Evolutionary conservation across 176 grass and related monocot genomes (phyloP).

Genomic region (Zoysia pacifica): DNA sequence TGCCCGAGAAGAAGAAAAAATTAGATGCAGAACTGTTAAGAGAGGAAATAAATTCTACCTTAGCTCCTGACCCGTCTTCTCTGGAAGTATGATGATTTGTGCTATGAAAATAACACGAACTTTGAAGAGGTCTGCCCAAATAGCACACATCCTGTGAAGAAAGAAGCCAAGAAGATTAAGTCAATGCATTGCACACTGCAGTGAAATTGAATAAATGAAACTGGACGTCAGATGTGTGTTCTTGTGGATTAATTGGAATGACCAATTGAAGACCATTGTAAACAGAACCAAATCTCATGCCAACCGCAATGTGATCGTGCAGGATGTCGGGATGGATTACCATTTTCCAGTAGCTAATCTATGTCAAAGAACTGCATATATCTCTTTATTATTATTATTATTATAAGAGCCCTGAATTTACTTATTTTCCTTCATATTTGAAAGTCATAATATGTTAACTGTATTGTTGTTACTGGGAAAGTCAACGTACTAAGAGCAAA

Average conservation of each 20-base stretch:
- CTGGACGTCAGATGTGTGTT: not conserved
- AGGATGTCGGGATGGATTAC: not conserved
- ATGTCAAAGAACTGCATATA: not conserved
- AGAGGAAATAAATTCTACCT: slow-evolving; percentile 37
- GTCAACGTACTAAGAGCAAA: not conserved
- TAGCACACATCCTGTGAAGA: slow-evolving; percentile 46
- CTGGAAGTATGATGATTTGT: slow-evolving; percentile 16
- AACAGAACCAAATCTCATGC: not conserved
- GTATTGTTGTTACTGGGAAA: not conserved
- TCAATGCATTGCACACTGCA: slow-evolving; percentile 13
- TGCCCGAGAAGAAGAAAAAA: not conserved
- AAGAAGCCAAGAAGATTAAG: slow-evolving; percentile 19
- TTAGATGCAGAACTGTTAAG: not conserved
- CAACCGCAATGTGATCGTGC: not conserved
- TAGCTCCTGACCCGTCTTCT: slow-evolving; percentile 28
- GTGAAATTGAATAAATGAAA: not conserved
- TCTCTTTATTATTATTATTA: not conserved
- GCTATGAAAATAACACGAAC: slow-evolving; percentile 35
- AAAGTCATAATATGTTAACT: not conserved
- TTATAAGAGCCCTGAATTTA: not conserved
- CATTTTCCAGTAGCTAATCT: not conserved
- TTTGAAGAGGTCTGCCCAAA: slow-evolving; percentile 24
- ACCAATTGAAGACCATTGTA: not conserved
- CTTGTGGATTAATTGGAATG: not conserved
- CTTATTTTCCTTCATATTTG: not conserved